These are phyloP conservation scores for Fusarium clavum DNA, from an alignment of 2,329 filamentous ascomycete genomes.

Conservation along the genomic window DNA sequence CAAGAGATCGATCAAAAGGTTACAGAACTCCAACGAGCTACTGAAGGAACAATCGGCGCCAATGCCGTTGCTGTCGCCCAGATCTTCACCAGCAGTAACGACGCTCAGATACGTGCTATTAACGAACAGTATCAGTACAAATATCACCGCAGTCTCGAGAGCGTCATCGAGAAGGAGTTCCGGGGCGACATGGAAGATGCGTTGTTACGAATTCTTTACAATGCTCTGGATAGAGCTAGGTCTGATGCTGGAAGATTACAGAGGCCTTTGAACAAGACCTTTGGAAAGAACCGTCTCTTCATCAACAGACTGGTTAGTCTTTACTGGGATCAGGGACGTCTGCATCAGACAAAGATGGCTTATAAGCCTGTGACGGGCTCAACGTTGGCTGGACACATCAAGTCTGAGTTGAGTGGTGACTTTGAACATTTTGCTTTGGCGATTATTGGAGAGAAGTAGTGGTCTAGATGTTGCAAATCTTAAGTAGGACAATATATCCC, in stretches of 20 bases:
- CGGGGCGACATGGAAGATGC: conserved; percentile 51
- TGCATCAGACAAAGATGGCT: conserved; percentile 62
- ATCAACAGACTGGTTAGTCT: conserved; percentile 50
- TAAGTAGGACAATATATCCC: too few relatives aligned
- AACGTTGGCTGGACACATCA: conserved; percentile 53
- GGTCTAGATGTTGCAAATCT: too few relatives aligned
- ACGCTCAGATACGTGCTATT: conserved; percentile 49
- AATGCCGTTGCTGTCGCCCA: conserved; percentile 49
- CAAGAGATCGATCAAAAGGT: conserved; percentile 51
- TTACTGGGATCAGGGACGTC: conserved; percentile 49
- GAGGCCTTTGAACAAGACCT: conserved; percentile 42
- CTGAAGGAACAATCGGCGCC: conserved; percentile 48
- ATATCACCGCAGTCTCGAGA: conserved; percentile 50
- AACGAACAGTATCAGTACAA: conserved; percentile 48
- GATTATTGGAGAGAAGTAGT: conserved; percentile 46
- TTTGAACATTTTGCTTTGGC: conserved; percentile 48
- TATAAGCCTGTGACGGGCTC: conserved; percentile 69
- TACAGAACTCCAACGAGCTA: conserved; percentile 49
- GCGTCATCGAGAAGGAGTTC: conserved; percentile 53
- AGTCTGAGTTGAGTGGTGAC: conserved; percentile 44
- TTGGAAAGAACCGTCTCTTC: conserved; percentile 49
- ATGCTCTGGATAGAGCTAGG: conserved; percentile 39
- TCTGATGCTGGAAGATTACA: conserved; percentile 45
- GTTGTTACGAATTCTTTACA: conserved; percentile 47
- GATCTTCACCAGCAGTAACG: conserved; percentile 50